These are phyloP conservation scores for Emmonsiellopsis sp. DNA, from an alignment of 2,329 filamentous ascomycete genomes.

Conservation along the genomic window DNA sequence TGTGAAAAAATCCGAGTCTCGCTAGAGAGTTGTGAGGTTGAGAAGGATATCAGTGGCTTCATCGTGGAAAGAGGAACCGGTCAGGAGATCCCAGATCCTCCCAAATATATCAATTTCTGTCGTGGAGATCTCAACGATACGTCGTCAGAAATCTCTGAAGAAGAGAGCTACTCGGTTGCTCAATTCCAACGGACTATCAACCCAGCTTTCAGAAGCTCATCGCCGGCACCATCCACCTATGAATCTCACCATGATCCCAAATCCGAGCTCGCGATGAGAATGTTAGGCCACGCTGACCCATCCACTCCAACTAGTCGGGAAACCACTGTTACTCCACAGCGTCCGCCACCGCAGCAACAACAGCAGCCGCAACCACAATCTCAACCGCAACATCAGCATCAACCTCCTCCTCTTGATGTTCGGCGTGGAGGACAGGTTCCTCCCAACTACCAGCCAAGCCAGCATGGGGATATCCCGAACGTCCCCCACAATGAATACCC, in stretches of 20 bases:
- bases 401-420: slow-evolving; percentile 11
- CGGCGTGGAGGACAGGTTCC: slow-evolving; percentile 32
- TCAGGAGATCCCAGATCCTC: slow-evolving; percentile 93
- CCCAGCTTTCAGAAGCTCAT: slow-evolving; percentile 89
- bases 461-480: slow-evolving; percentile 53
- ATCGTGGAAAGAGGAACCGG: slow-evolving; percentile 85
- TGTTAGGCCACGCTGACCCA: slow-evolving; percentile 43
- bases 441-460: slow-evolving; percentile 45
- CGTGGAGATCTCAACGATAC: slow-evolving; percentile 75
- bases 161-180: slow-evolving; percentile 88
- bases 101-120: slow-evolving; percentile 98
- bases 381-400: background rate
- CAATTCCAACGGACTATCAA: slow-evolving; percentile 95
- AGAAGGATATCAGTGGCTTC: slow-evolving; percentile 84
- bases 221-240: slow-evolving; percentile 85
- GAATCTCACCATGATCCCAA: slow-evolving; percentile 87
- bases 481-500: slow-evolving; percentile 92
- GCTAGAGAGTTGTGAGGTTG: slow-evolving; percentile 90
- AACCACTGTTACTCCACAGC: slow-evolving; percentile 45
- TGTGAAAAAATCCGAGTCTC: slow-evolving; percentile 94
- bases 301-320: slow-evolving; percentile 43
- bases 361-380: slow-evolving; percentile 6
- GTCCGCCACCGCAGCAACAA: slow-evolving; percentile 12
- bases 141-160: slow-evolving; percentile 73
- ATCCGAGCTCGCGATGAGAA: slow-evolving; percentile 59